phyloP scores from a whole-genome alignment of 192 early-diverging fungal genomes.

The Coemansia sp. region DNA sequence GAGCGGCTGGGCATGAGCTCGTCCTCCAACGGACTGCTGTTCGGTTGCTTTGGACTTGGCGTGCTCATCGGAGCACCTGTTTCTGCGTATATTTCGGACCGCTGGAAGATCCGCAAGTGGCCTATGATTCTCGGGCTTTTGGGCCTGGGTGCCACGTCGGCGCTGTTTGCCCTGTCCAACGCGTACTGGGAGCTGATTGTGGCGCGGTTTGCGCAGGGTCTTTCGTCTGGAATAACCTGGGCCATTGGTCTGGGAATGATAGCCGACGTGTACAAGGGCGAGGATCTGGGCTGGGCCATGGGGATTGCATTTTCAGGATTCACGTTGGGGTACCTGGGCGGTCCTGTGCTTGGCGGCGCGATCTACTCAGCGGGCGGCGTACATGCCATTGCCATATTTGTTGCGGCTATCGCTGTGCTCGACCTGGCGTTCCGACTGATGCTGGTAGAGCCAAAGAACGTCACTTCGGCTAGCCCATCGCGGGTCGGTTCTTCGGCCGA shows the following conservation, averaged over 20 bases:
- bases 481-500: not conserved
- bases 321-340: conserved; percentile 67
- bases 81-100: conserved; percentile 73
- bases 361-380: conserved; percentile 67
- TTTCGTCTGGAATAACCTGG: conserved; percentile 74
- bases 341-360: conserved; percentile 66
- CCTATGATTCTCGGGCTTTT: conserved; percentile 74
- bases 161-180: conserved; percentile 63
- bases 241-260: conserved; percentile 71
- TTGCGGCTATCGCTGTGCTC: conserved; percentile 58
- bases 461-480: conserved; percentile 13
- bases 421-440: conserved; percentile 64
- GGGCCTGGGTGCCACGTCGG: conserved; percentile 62
- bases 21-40: conserved; percentile 64
- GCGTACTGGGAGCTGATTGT: conserved; percentile 66
- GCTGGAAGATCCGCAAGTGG: conserved; percentile 67
- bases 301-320: conserved; percentile 67
- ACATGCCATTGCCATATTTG: conserved; percentile 69
- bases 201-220: conserved; percentile 70
- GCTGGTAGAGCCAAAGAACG: conserved; percentile 60
- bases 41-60: conserved; percentile 71
- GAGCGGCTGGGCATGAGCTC: conserved; percentile 60
- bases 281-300: conserved; percentile 70
- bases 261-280: conserved; percentile 66
- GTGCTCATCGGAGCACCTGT: conserved; percentile 62